Percentiles rank a stretch among this genome's conserved stretches.
These are phyloP conservation scores for Vitis rupestris DNA, from an alignment of 164 flowering plant species.

Conservation along the genomic window DNA sequence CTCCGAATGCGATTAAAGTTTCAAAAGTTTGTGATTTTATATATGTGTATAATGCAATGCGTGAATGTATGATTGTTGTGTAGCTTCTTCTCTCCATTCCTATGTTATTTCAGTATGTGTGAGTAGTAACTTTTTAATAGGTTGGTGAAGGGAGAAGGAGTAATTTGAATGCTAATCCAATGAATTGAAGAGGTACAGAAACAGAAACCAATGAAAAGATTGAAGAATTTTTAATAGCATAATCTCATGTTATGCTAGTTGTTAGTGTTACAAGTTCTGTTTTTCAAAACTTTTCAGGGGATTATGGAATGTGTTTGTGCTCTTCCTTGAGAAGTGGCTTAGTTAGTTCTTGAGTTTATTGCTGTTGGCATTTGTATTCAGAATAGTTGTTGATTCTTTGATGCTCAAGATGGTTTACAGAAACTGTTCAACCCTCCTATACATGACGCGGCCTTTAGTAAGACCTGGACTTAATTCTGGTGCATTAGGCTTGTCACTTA, in stretches of 20 bases:
- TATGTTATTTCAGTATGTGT: neutral
- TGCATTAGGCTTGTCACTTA: slow-evolving; percentile 43
- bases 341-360: slow-evolving; percentile 87
- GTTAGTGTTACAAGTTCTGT: neutral
- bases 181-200: slow-evolving; percentile 25
- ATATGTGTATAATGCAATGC: too few species aligned
- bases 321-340: slow-evolving; percentile 83
- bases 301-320: slow-evolving; percentile 98
- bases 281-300: slow-evolving; percentile 49
- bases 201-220: slow-evolving; percentile 56
- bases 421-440: slow-evolving; percentile 60
- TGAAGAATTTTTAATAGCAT: slow-evolving; percentile 49
- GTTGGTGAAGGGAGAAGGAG: slow-evolving; percentile 46
- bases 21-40: slow-evolving; percentile 57
- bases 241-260: slow-evolving; percentile 12
- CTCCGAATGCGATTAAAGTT: slow-evolving; percentile 72
- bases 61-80: neutral
- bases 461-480: slow-evolving; percentile 83
- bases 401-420: slow-evolving; percentile 81
- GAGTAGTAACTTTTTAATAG: slow-evolving; percentile 2
- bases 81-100: neutral
- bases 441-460: slow-evolving; percentile 79
- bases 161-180: slow-evolving; percentile 29
- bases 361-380: slow-evolving; percentile 83
- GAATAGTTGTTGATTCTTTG: slow-evolving; percentile 91